Evolutionary conservation across 768 basidiomycete genomes (phyloP), one percentile per base, ranked within the genome.

Genomic region (Pulveroboletus sp.): DNA sequence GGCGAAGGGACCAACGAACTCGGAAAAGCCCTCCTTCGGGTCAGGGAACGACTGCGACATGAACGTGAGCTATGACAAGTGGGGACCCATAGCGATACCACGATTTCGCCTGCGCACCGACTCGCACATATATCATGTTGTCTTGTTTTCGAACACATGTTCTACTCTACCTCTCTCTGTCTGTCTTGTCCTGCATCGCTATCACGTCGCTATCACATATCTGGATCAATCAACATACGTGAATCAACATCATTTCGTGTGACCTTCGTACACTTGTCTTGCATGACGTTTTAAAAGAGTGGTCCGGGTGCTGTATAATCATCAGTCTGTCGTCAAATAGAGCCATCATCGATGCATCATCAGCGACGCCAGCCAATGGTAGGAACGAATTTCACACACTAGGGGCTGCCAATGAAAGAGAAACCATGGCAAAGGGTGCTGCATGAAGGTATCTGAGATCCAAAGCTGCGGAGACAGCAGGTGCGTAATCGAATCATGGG

Each of bases 1-100:
- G 78, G 76, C 1, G 60, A 68, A 11, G 86, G 83, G 9, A 58
- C 63, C 31, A 90, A 90, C 61, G 68, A 83, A 55, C 77, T 89
- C 13, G 88, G 88, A 0, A 75, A 73, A 45, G 72, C 79, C 4
- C 72, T 89, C 54, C 69, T 73, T 58, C 72, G 71, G 10, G 76
- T 89, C 38, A 73, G 86, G 49, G 76, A 77, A 3, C 69, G 70
- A 49, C 53, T 85, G 43, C 61, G 59, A 34, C 49, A 35, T 20
- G 73, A 74, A 45, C 53, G 59, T 34, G 60, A 51, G 1, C 45
- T 43, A 45, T 63, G 40, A 53, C 5, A 42, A 17, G n/a, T n/a
- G n/a, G n/a, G n/a, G n/a, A n/a, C n/a, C n/a, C 39, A 46, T 30
- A 36, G 37, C 45, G 14, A 20, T 23, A 11, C 22, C 19, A 14